Conservation (phyloP, 352 stramenopile genomes). For the Globisporangium rhizosaccharum region DNA sequence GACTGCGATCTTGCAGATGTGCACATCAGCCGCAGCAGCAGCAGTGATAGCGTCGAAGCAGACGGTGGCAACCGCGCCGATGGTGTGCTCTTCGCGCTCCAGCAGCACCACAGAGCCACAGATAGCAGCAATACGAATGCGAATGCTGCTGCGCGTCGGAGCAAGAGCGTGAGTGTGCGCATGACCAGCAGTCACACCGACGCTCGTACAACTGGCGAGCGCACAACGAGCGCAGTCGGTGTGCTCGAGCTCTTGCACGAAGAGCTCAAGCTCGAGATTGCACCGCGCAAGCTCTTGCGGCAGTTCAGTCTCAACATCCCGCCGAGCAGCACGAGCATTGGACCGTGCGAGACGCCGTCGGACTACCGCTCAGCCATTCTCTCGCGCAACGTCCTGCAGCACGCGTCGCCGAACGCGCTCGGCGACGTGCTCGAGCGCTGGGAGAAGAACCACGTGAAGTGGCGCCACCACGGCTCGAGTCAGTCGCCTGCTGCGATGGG, state of each 20-base stretch:
- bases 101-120: neutral
- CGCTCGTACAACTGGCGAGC: neutral
- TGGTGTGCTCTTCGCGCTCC: neutral
- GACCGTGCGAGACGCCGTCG: neutral
- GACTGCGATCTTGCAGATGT: neutral
- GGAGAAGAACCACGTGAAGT: conserved; percentile 57
- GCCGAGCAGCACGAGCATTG: conserved; percentile 18
- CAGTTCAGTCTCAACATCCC: conserved; percentile 81
- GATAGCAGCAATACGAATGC: neutral
- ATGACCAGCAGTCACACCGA: neutral
- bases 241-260: conserved; percentile 52
- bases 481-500: neutral
- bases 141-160: neutral
- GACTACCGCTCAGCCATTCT: conserved; percentile 10
- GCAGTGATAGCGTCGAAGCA: neutral
- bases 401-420: conserved; percentile 31
- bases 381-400: conserved; percentile 14
- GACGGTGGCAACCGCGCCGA: neutral
- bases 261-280: conserved; percentile 63
- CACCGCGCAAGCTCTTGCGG: conserved; percentile 55
- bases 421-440: conserved; percentile 47
- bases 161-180: neutral
- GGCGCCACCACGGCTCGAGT: conserved; percentile 23
- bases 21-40: neutral
- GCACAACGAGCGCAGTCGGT: conserved; percentile 17